A percentile compares a stretch with the other conserved stretches of the same genome.
These are phyloP conservation scores for Rutidosis leptorrhynchoides DNA, from an alignment of 129 eudicot species.

Conservation along the genomic window DNA sequence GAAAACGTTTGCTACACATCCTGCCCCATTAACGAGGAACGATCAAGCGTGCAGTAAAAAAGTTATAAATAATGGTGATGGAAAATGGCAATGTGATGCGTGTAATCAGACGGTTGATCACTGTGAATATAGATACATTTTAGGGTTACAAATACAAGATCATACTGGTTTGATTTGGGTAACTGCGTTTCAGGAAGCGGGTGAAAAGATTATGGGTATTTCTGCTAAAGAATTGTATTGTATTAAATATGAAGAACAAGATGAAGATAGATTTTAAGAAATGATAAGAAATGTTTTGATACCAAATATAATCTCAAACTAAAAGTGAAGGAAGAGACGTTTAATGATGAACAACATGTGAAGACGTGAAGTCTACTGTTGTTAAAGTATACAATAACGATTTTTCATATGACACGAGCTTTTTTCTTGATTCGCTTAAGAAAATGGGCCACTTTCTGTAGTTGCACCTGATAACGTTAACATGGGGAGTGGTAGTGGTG, in stretches of 20 bases:
- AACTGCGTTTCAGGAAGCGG: constrained; percentile 83
- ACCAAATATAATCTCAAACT: constrained; percentile 53
- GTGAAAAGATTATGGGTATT: constrained; percentile 64
- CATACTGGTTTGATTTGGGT: constrained; percentile 81
- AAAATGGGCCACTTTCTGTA: constrained; percentile 23
- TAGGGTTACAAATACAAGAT: constrained; percentile 79
- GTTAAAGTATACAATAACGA: constrained; percentile 57
- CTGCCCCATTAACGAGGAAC: constrained; percentile 56
- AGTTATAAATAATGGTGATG: constrained; percentile 80
- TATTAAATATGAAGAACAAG: constrained; percentile 62
- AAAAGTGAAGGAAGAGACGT: constrained; percentile 88
- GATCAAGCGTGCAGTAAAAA: constrained; percentile 79
- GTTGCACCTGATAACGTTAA: constrained; percentile 8
- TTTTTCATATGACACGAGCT: constrained; percentile 44
- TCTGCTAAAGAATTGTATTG: constrained; percentile 67
- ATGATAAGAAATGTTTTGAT: constrained; percentile 36
- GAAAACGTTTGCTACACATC: constrained; percentile 81
- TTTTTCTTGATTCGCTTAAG: constrained; percentile 44
- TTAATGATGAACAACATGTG: constrained; percentile 70
- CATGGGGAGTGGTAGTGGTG: constrained; percentile 9
- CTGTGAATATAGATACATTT: constrained; percentile 76
- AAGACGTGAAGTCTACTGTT: constrained; percentile 70
- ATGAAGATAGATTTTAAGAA: constrained; percentile 62
- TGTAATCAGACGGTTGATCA: constrained; percentile 65
- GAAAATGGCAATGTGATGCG: constrained; percentile 84